These are phyloP conservation scores for Chamaecyparis obtusa DNA, from an alignment of 75 land plant species.

Conservation along the genomic window DNA sequence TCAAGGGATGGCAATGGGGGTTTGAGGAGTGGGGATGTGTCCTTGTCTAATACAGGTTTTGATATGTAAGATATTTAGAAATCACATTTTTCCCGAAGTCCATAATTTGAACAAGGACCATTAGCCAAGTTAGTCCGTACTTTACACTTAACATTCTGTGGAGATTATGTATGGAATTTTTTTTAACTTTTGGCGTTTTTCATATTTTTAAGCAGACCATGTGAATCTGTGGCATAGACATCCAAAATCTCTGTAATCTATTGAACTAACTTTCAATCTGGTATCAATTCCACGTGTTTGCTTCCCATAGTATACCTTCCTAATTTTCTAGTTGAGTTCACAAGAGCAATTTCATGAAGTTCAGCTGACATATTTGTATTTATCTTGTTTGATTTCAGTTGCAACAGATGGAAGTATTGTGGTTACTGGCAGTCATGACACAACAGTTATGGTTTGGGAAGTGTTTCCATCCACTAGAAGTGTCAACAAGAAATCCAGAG, in stretches of 20 bases:
- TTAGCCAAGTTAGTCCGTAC: not conserved
- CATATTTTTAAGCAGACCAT: not conserved
- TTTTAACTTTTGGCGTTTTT: not conserved
- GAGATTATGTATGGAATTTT: not conserved
- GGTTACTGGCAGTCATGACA: conserved; percentile 97
- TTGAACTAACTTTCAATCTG: not conserved
- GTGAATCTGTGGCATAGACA: not conserved
- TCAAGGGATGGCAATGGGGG: too few species aligned
- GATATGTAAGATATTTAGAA: not conserved
- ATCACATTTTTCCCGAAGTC: not conserved
- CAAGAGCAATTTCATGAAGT: not conserved
- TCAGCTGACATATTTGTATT: not conserved
- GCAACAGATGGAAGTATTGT: conserved; percentile 90
- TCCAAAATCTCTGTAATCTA: not conserved
- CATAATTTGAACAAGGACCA: not conserved
- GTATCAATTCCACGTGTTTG: not conserved
- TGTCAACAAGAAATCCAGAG: conserved; percentile 39
- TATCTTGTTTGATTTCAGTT: conserved; percentile 38
- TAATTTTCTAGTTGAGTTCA: conserved; percentile 8
- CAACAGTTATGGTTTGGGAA: conserved; percentile 98
- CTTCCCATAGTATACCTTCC: not conserved
- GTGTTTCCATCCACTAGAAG: conserved; percentile 34
- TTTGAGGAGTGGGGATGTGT: too few species aligned
- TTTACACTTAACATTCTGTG: not conserved
- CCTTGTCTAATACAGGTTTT: too few species aligned